Conservation (phyloP, 768 basidiomycete genomes). For the Suillus subaureus region DNA sequence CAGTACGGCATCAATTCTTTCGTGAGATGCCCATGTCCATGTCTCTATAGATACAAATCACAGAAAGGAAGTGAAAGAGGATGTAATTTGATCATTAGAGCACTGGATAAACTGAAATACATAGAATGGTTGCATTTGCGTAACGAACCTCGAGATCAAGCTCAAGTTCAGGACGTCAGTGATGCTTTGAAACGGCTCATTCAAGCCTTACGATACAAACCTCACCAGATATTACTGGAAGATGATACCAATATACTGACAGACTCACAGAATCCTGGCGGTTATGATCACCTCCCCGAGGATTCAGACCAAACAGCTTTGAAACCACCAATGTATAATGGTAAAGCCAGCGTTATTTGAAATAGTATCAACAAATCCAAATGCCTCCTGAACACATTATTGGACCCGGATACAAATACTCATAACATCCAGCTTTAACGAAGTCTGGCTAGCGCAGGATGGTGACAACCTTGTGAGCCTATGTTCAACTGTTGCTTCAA, state of each 20-base stretch:
- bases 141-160: too few relatives aligned
- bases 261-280: background rate
- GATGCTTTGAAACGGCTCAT: too few relatives aligned
- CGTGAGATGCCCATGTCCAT: too few relatives aligned
- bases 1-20: too few relatives aligned
- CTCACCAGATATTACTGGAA: background rate
- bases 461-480: slow-evolving; percentile 39
- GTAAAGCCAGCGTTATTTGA: slow-evolving; percentile 27
- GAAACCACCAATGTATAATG: background rate
- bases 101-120: too few relatives aligned
- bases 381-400: background rate
- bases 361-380: too few relatives aligned
- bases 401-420: background rate
- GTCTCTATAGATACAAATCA: too few relatives aligned
- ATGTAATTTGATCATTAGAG: too few relatives aligned
- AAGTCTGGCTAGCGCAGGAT: slow-evolving; percentile 37
- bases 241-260: background rate
- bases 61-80: too few relatives aligned
- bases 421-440: background rate
- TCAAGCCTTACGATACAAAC: background rate
- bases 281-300: background rate
- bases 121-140: too few relatives aligned
- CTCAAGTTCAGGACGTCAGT: too few relatives aligned
- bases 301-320: background rate
- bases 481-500: slow-evolving; percentile 2